Percentiles rank a stretch among this genome's conserved stretches.
Evolutionary conservation across 192 early-diverging fungal species (phyloP).

Genomic region (Coemansia sp.): DNA sequence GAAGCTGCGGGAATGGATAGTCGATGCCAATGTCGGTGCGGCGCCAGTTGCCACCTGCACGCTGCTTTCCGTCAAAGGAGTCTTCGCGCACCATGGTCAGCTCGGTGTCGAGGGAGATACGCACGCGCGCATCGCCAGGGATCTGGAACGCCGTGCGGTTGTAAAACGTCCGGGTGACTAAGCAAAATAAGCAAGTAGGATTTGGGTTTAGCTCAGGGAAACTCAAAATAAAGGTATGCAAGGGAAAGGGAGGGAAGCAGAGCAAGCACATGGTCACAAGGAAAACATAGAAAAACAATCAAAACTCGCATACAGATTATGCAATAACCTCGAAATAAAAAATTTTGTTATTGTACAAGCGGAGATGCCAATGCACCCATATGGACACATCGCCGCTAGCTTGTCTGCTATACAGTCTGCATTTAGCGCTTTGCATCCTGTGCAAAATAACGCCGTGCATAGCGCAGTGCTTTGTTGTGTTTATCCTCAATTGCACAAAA

Average conservation of each 20-base stretch:
- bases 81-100: conserved; percentile 97
- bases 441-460: neutral
- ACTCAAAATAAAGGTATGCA: neutral
- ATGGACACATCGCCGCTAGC: neutral
- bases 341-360: neutral
- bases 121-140: conserved; percentile 89
- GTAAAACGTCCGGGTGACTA: conserved; percentile 87
- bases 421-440: neutral
- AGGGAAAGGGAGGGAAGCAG: neutral
- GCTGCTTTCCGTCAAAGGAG: conserved; percentile 60
- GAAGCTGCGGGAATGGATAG: conserved; percentile 78
- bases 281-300: neutral
- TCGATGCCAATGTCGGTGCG: conserved; percentile 79
- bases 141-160: conserved; percentile 98
- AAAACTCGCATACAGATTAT: too few relatives aligned
- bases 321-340: too few relatives aligned
- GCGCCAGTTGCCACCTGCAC: conserved; percentile 88
- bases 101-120: conserved; percentile 94
- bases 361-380: neutral
- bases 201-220: neutral
- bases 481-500: neutral
- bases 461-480: neutral
- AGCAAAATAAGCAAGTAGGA: neutral
- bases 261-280: neutral
- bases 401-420: neutral